Evolutionary conservation across 331 rosid species (phyloP), one percentile per base, ranked within the genome.

Genomic region (Stylosanthes scabra): DNA sequence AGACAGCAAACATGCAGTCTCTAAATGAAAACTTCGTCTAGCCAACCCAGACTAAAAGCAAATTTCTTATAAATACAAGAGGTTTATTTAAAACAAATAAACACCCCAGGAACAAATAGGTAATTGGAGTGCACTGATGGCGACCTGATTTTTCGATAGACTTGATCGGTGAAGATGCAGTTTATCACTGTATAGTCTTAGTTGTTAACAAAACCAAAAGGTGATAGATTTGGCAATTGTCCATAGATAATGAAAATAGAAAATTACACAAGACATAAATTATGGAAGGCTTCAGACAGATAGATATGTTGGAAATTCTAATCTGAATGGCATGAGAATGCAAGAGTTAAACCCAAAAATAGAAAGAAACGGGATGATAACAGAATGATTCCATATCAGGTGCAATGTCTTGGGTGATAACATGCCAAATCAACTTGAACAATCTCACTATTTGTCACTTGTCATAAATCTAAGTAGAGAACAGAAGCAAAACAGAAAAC

Each of bases 1-100:
- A 83, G 62, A 77, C 79, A 86, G 70, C 66, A 79, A 87, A 76
- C 74, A 83, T 52, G 31, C 59, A 80, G 78, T 73, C 68, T 65
- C 59, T 52, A 57, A 42, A 66, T 70, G 72, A 39, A 84, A 87
- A 80, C 68, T 61, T 83, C 71, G 71, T 51, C 59, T 58, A 70
- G 66, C 73, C 77, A 79, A 75, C 58, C 70, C 51, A 83, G 29
- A 81, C 64, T 46, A 71, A 69, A 74, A 80, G 63, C 42, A 76
- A 71, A 81, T 66, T 75, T 56, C 84, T 79, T 10, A 15, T 28
- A 54, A 77, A 69, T 64, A 69, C n/a, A 20, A 44, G 50, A 56
- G 49, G 47, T 51, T 65, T 68, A 58, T 13, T 11, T 11, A 46
- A 64, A 9, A 56, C 4, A 51, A 13, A 54, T 8, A 62, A 47